These are phyloP conservation scores for Monosporascus sp. DNA, from an alignment of 2,329 filamentous ascomycete species.

Conservation along the genomic window DNA sequence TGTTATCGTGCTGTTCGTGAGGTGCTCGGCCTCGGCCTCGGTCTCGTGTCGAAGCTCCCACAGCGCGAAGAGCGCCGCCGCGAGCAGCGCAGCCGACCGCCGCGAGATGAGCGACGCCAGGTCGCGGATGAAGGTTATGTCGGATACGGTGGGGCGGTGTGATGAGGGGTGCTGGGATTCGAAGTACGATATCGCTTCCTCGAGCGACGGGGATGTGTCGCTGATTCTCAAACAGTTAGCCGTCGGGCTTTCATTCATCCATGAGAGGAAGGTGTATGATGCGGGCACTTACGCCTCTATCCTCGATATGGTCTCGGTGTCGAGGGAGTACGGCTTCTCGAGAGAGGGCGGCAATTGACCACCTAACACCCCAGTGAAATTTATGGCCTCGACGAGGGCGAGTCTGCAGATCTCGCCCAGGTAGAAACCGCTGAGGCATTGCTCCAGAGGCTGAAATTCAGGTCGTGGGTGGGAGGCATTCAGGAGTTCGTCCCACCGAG, in stretches of 20 bases:
- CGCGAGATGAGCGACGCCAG: conserved; percentile 50
- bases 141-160: conserved; percentile 28
- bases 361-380: conserved; percentile 47
- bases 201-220: conserved; percentile 37
- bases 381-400: conserved; percentile 53
- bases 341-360: conserved; percentile 52
- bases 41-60: conserved; percentile 51
- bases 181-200: conserved; percentile 43
- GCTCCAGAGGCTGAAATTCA: conserved; percentile 36
- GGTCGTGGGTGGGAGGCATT: conserved; percentile 41
- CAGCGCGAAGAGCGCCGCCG: conserved; percentile 52
- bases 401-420: conserved; percentile 59
- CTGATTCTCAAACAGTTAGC: conserved; percentile 22
- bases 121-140: conserved; percentile 46
- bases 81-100: conserved; percentile 55
- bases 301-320: conserved; percentile 54
- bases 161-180: conserved; percentile 39
- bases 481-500: conserved; percentile 54
- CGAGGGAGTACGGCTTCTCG: conserved; percentile 48
- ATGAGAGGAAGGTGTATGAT: neutral
- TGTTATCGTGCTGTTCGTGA: conserved; percentile 10
- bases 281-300: conserved; percentile 46
- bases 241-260: neutral
- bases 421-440: conserved; percentile 59
- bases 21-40: conserved; percentile 33